Conservation (phyloP, 768 basidiomycete species). For the Pholiota conissans region DNA sequence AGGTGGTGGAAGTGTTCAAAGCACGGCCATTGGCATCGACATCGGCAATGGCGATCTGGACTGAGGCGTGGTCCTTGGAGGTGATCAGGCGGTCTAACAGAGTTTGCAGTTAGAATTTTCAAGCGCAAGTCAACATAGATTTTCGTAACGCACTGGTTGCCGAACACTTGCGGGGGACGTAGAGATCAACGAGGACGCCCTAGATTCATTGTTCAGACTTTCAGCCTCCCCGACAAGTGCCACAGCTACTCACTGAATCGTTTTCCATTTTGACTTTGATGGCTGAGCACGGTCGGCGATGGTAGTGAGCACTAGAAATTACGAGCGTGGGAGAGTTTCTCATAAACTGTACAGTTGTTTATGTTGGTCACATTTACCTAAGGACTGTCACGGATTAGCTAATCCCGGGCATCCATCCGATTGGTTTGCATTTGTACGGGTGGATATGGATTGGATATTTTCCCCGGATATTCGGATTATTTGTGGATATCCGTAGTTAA, state of each 20-base stretch:
- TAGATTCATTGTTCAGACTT: conserved; percentile 29
- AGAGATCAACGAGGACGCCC: conserved; percentile 99
- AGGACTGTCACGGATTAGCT: too few species aligned
- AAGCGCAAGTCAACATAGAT: background rate
- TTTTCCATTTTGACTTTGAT: conserved; percentile 73
- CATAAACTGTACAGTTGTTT: conserved; percentile 19
- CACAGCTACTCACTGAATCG: conserved; percentile 66
- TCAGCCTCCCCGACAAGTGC: conserved; percentile 4
- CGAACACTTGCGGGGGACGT: conserved; percentile 99
- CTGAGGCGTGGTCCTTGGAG: conserved; percentile 98
- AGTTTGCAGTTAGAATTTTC: conserved; percentile 5
- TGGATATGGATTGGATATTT: too few species aligned
- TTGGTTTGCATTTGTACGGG: too few species aligned
- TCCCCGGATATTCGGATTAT: too few species aligned
- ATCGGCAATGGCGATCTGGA: conserved; percentile 93
- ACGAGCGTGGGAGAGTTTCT: conserved; percentile 34
- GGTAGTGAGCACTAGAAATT: conserved; percentile 22
- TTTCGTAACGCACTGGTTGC: conserved; percentile 80
- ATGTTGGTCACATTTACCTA: too few species aligned
- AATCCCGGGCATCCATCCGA: too few species aligned
- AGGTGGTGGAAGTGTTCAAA: conserved; percentile 78
- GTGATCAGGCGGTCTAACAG: conserved; percentile 91
- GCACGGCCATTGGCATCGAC: conserved; percentile 90
- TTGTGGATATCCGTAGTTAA: too few species aligned
- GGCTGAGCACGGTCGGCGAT: conserved; percentile 22